Evolutionary conservation across 106 monocot genomes (phyloP), one percentile per base, ranked within the genome.

Genomic region (Dioscorea alata): DNA sequence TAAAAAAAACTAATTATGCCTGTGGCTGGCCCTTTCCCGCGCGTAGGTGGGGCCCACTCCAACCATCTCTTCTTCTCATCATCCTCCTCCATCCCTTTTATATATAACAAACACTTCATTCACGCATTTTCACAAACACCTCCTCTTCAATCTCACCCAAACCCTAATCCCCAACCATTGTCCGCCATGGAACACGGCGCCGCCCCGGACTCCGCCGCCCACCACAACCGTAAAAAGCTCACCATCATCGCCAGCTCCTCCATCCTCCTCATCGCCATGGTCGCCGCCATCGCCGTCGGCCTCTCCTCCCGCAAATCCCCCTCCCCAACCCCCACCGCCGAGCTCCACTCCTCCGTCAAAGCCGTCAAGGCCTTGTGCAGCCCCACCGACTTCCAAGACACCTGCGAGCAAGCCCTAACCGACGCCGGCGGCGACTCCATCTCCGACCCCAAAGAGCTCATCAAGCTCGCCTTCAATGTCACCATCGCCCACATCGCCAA

Each of bases 371-470:
- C 74, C 51, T 67, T 85, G 17, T 85, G 85, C 71, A 71, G 78
- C 71, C 85, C 85, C 2, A 74, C 85, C 17, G 77, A 78, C 53
- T 85, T 64, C 81, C 61, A 48, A 48, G 23, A 50, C 15, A 34
- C 35, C 16, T 85, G 85, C 59, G 68, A 67, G 23, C 59, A 62
- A 0, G 73, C 68, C 35, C 63, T 85, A 28, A 50, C 78, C 16
- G 33, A 34, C 2, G 85, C 70, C 31, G 74, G 69, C 32, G 81
- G 81, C 13, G 78, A 81, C 81, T 49, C 42, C 9, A 42, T 62
- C 63, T 78, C 85, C 59, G 78, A 85, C 77, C 71, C 78, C 4
- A 74, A 78, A 61, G 74, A 74, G 34, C 85, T 85, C 57, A 42
- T 85, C 9, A 42, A 71, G 33, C 20, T 70, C 7, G 34, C 81